Conservation (phyloP, 768 basidiomycete species). For the Roridomyces roridus region DNA sequence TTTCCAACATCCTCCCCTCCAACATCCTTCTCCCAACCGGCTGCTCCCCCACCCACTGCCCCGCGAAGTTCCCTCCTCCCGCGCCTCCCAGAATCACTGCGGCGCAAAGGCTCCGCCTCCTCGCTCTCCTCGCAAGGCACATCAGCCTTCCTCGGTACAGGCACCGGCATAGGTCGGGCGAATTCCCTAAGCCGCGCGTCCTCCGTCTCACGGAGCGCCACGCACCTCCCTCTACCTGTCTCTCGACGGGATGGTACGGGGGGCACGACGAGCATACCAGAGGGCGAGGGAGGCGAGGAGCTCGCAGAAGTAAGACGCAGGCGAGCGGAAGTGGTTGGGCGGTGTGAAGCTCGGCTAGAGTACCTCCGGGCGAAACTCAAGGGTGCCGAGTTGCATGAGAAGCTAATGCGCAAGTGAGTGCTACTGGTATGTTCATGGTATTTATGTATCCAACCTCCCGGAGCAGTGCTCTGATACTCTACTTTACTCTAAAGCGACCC, state of each 20-base stretch:
- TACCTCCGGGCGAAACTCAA: slow-evolving; percentile 79
- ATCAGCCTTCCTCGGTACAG: slow-evolving; percentile 25
- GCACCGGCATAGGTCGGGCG: slow-evolving; percentile 16
- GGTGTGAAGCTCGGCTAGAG: slow-evolving; percentile 76
- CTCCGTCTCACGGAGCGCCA: slow-evolving; percentile 46
- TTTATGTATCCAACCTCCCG: not conserved
- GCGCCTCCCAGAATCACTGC: slow-evolving; percentile 33
- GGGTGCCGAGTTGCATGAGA: slow-evolving; percentile 71
- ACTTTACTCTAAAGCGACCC: not conserved
- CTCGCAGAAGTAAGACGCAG: slow-evolving; percentile 68
- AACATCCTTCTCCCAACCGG: slow-evolving; percentile 29
- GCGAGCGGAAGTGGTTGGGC: slow-evolving; percentile 65
- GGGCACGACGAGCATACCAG: slow-evolving; percentile 23
- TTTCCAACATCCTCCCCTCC: slow-evolving; percentile 2
- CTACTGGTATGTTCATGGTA: not conserved
- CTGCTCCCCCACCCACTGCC: slow-evolving; percentile 24
- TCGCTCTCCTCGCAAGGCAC: slow-evolving; percentile 59
- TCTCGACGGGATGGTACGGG: slow-evolving; percentile 22
- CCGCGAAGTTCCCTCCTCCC: slow-evolving; percentile 36
- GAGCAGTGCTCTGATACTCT: too few relatives aligned
- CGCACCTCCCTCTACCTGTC: slow-evolving; percentile 39
- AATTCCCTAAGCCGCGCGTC: slow-evolving; percentile 10
- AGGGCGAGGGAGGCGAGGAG: slow-evolving; percentile 50
- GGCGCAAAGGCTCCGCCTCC: slow-evolving; percentile 56
- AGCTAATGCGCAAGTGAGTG: slow-evolving; percentile 45